Percentiles rank a stretch among this genome's conserved stretches.
phyloP scores from a whole-genome alignment of 163 green algal species.

The Trebouxia gelatinosa region DNA sequence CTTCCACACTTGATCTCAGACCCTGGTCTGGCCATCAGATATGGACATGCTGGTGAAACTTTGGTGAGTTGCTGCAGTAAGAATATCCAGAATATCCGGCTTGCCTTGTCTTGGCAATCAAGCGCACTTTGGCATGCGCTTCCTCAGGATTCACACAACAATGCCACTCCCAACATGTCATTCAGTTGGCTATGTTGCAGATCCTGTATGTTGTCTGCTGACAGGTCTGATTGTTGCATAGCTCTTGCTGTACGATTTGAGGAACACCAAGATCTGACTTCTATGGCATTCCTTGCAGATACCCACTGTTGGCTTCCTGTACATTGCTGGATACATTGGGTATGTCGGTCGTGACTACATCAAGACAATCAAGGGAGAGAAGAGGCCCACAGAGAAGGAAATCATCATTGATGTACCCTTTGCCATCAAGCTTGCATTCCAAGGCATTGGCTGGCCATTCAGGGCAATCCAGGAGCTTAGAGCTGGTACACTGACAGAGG shows the following conservation, averaged over 20 bases:
- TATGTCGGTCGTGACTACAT: constrained; percentile 93
- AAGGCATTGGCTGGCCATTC: constrained; percentile 86
- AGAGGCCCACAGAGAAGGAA: constrained; percentile 93
- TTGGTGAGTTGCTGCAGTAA: constrained; percentile 76
- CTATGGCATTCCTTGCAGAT: constrained; percentile 75
- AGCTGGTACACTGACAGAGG: constrained; percentile 81
- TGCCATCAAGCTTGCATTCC: constrained; percentile 71
- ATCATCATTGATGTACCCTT: constrained; percentile 98
- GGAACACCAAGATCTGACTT: no score
- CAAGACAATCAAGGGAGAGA: constrained; percentile 48
- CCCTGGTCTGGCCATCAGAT: constrained; percentile 89
- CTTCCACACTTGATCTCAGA: constrained; percentile 98
- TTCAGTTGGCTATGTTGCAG: neutral
- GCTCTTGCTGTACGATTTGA: no score
- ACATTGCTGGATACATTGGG: constrained; percentile 96
- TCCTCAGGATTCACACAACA: no score
- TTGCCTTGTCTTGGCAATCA: no score
- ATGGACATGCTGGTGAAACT: constrained; percentile 91
- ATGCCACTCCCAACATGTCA: no score
- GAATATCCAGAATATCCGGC: neutral
- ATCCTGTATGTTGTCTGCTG: neutral
- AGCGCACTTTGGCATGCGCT: no score
- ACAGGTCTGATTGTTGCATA: no score
- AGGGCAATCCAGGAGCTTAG: constrained; percentile 76
- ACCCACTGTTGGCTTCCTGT: constrained; percentile 96